These are phyloP conservation scores for Lactifluus subvellereus DNA, from an alignment of 768 basidiomycete genomes.

Conservation along the genomic window DNA sequence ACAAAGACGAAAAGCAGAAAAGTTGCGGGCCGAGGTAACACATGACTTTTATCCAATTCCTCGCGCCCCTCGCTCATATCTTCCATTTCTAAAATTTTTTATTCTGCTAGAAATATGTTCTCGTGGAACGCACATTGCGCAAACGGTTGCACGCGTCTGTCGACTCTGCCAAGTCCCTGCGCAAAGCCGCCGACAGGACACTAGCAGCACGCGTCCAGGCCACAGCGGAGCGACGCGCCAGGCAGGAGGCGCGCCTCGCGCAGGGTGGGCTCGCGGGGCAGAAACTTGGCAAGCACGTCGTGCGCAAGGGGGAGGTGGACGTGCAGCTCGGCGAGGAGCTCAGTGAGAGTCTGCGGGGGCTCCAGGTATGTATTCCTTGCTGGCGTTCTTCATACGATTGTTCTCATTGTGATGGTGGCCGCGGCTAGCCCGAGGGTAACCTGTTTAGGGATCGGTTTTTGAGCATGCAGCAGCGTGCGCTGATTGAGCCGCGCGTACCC, in stretches of 20 bases:
- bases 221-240: constrained; percentile 37
- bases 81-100: not conserved
- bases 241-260: constrained; percentile 45
- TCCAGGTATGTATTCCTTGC: constrained; percentile 56
- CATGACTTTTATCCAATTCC: constrained; percentile 13
- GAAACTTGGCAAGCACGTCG: constrained; percentile 73
- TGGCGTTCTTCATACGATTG: not conserved
- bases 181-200: constrained; percentile 37
- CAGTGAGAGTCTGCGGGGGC: constrained; percentile 70
- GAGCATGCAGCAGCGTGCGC: constrained; percentile 80
- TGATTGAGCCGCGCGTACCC: constrained; percentile 80
- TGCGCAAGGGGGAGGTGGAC: constrained; percentile 61
- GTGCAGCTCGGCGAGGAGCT: constrained; percentile 91
- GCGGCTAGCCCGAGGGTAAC: constrained; percentile 80
- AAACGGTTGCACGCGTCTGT: constrained; percentile 61
- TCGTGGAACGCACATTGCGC: constrained; percentile 51
- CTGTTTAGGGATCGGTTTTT: constrained; percentile 85
- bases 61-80: not conserved
- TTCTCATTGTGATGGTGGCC: not conserved
- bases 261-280: constrained; percentile 62
- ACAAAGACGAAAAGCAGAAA: constrained; percentile 64
- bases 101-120: constrained; percentile 53
- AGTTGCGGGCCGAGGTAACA: constrained; percentile 55
- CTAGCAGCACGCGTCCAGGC: constrained; percentile 37
- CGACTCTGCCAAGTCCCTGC: constrained; percentile 47